Evolutionary conservation across 1,284 basidiomycete species (phyloP).

Genomic region (Pascua guehoae): DNA sequence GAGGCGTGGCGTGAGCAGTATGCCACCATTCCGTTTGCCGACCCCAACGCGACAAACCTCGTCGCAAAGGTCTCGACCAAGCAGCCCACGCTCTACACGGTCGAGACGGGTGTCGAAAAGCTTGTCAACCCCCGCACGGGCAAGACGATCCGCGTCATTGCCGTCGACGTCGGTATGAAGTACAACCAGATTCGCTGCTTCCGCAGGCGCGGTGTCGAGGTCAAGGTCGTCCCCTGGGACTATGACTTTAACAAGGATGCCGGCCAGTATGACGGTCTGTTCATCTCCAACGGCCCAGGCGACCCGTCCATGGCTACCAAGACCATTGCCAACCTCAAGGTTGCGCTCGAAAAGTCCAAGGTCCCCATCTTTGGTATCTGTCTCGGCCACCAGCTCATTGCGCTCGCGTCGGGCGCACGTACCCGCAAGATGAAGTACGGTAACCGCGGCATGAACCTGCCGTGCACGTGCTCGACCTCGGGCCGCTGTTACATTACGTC

Average conservation of each 20-base stretch:
- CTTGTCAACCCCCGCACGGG: conserved; percentile 71
- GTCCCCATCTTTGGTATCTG: conserved; percentile 98
- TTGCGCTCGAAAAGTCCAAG: conserved; percentile 68
- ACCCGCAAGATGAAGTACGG: conserved; percentile 99
- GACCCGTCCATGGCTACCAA: conserved; percentile 81
- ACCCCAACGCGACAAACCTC: conserved; percentile 87
- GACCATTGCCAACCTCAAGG: conserved; percentile 69
- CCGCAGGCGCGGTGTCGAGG: conserved; percentile 83
- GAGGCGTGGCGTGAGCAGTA: conserved; percentile 75
- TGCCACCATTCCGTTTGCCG: conserved; percentile 73
- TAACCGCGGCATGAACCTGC: conserved; percentile 98
- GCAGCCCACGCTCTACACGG: conserved; percentile 66
- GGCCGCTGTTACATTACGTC: conserved; percentile 98
- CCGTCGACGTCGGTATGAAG: conserved; percentile 98
- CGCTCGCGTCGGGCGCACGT: conserved; percentile 86
- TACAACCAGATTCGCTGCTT: conserved; percentile 99
- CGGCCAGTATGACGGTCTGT: conserved; percentile 88
- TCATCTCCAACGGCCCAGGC: conserved; percentile 97
- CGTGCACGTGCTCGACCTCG: conserved; percentile 88
- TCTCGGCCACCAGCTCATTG: conserved; percentile 94
- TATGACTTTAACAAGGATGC: conserved; percentile 78
- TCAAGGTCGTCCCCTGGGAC: conserved; percentile 97
- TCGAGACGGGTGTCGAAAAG: conserved; percentile 52
- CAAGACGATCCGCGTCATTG: conserved; percentile 77
- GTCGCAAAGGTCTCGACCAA: conserved; percentile 81